Evolutionary conservation across 345 rosid genomes (phyloP), one percentile per base, ranked within the genome.

Genomic region (Pugionium cornutum): DNA sequence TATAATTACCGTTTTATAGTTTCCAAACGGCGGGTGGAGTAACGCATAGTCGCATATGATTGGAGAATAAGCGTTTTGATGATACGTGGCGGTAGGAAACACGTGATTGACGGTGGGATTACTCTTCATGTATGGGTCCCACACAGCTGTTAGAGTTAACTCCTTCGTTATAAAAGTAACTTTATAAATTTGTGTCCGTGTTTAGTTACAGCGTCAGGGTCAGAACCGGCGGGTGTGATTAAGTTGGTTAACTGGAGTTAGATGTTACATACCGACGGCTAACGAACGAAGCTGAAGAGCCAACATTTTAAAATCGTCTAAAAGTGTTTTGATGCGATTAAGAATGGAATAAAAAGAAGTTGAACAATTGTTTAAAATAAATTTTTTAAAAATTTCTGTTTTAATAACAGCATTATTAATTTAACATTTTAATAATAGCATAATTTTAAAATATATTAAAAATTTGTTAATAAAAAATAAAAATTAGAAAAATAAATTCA

Each of bases 71-170:
- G 47, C 29, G n/a, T 41, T 1, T 51, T 10, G 7, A 2, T 9
- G 72, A 45, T 7, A 66, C 72, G 77, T 73, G 72, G 52, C 58
- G 58, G 51, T 2, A 39, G 50, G 32, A 59, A 39, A 26, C 62
- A 58, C 76, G 72, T 73, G 77, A 73, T 66, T 73, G 77, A 62
- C 77, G 77, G 77, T 73, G 72, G 26, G 67, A 59, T 58, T 52
- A 54, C 50, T 36, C 55, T 44, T 29, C 34, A 4, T 5, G 9
- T 9, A 43, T 36, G 42, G 66, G 74, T 30, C 68, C 68, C 42
- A 46, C 36, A 73, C 72, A 73, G 56, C 67, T 73, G 71, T 58
- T 58, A 29, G 11, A 33, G n/a, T 9, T 47, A 49, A 56, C 30
- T 27, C 9, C 27, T 11, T 18, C 33, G 7, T 28, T 29, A 42